Percentiles rank a stretch among this genome's conserved stretches.
phyloP scores from a whole-genome alignment of 2,329 filamentous ascomycete species.

The Hymenoscyphus salicellus region DNA sequence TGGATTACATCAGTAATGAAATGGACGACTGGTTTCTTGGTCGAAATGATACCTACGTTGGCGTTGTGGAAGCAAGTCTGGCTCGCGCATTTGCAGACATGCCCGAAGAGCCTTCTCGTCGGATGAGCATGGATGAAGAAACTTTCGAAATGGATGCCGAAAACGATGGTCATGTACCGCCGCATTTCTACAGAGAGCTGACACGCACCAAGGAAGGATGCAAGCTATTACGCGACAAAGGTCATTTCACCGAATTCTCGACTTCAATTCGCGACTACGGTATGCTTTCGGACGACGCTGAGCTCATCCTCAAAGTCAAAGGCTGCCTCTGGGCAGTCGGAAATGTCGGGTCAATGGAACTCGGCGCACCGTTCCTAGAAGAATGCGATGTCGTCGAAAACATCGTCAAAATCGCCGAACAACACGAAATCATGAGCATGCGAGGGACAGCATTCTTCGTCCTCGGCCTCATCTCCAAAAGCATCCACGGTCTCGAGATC shows the following conservation, averaged over 20 bases:
- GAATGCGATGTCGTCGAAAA: conserved; percentile 81
- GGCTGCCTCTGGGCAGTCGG: conserved; percentile 96
- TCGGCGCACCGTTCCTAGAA: conserved; percentile 91
- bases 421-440: conserved; percentile 85
- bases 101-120: conserved; percentile 40
- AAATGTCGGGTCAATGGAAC: conserved; percentile 97
- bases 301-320: conserved; percentile 89
- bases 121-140: conserved; percentile 41
- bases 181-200: conserved; percentile 94
- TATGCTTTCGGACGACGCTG: conserved; percentile 78
- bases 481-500: conserved; percentile 87
- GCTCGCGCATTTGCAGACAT: conserved; percentile 69
- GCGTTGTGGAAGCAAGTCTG: conserved; percentile 90
- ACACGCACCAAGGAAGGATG: conserved; percentile 92
- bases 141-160: conserved; percentile 44
- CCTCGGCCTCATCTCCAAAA: conserved; percentile 85
- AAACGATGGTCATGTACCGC: conserved; percentile 62
- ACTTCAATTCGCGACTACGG: conserved; percentile 83
- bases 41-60: conserved; percentile 93
- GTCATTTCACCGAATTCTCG: conserved; percentile 92
- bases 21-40: conserved; percentile 99
- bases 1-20: conserved; percentile 98
- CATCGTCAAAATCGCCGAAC: conserved; percentile 84
- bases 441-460: conserved; percentile 97
- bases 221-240: conserved; percentile 82